phyloP scores from a whole-genome alignment of 2,329 filamentous ascomycete species.

The Fusarium ambrosium region DNA sequence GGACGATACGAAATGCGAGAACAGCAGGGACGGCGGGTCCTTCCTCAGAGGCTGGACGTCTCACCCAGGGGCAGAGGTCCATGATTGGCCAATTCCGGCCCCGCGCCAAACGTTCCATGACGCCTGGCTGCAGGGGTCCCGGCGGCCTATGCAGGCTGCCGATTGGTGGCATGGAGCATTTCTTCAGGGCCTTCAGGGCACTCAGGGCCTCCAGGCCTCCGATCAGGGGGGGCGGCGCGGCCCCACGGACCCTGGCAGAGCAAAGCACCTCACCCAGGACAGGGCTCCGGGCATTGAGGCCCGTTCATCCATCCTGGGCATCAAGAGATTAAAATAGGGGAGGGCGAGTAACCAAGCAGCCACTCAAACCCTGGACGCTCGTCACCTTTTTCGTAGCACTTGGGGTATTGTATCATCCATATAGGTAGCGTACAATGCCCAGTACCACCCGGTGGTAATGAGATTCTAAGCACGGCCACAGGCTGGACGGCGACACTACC shows the following conservation, averaged over 20 bases:
- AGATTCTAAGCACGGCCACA: not conserved
- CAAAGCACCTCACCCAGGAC: not conserved
- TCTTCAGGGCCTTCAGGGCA: slow-evolving; percentile 20
- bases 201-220: slow-evolving; percentile 9
- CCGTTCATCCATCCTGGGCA: slow-evolving; percentile 22
- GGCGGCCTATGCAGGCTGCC: slow-evolving; percentile 25
- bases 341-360: slow-evolving; percentile 6
- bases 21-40: slow-evolving; percentile 34
- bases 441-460: slow-evolving; percentile 2
- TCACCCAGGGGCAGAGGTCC: slow-evolving; percentile 32
- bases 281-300: slow-evolving; percentile 3
- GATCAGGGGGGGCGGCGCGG: slow-evolving; percentile 26
- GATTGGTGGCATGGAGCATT: slow-evolving; percentile 44
- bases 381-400: slow-evolving; percentile 21
- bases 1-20: slow-evolving; percentile 28
- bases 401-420: slow-evolving; percentile 20
- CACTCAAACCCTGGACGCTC: slow-evolving; percentile 23
- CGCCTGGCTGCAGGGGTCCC: slow-evolving; percentile 35
- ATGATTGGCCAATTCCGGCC: slow-evolving; percentile 34
- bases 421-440: slow-evolving; percentile 3
- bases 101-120: slow-evolving; percentile 41
- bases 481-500: not conserved
- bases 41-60: slow-evolving; percentile 27
- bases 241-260: slow-evolving; percentile 2
- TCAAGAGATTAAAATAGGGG: slow-evolving; percentile 37